A percentile compares a stretch with the other conserved stretches of the same genome.
These are phyloP conservation scores for Chalciporus piperatoides DNA, from an alignment of 1,284 basidiomycete genomes.

Conservation along the genomic window DNA sequence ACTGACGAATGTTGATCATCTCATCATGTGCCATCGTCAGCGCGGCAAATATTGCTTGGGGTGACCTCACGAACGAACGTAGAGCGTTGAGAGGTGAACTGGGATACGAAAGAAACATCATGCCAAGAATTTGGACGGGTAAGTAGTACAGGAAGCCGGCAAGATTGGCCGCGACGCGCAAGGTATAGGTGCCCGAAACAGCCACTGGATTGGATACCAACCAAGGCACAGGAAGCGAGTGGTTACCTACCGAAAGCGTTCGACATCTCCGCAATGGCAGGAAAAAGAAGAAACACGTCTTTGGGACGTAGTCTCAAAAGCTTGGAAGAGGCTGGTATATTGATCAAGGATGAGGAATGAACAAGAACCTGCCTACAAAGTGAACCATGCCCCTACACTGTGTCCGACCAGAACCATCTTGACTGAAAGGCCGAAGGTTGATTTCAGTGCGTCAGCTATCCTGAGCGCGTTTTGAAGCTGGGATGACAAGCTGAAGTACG, in stretches of 20 bases:
- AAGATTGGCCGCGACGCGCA: conserved; percentile 39
- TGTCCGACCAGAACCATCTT: conserved; percentile 54
- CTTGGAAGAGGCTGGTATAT: conserved; percentile 28
- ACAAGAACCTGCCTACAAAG: conserved; percentile 43
- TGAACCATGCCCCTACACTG: conserved; percentile 60
- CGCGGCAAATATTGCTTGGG: conserved; percentile 43
- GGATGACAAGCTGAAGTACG: too few species aligned
- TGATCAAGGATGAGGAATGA: not conserved
- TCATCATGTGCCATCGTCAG: conserved; percentile 60
- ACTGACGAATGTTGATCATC: conserved; percentile 50
- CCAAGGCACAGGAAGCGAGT: not conserved
- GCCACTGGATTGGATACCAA: conserved; percentile 36
- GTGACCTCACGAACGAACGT: conserved; percentile 44
- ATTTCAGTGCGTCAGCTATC: too few species aligned
- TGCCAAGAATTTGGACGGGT: conserved; percentile 21
- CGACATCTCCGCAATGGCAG: conserved; percentile 55
- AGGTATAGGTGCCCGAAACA: conserved; percentile 47
- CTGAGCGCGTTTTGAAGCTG: too few species aligned
- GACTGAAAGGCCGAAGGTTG: too few species aligned
- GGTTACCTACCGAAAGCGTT: conserved; percentile 38
- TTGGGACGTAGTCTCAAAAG: conserved; percentile 45
- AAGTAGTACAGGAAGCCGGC: conserved; percentile 24
- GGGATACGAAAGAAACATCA: conserved; percentile 43
- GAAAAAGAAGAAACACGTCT: conserved; percentile 52
- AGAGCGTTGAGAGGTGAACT: conserved; percentile 44